Base-by-base conservation (phyloP, 1,284 basidiomycete genomes). In the Moesziomyces sp. region DNA sequence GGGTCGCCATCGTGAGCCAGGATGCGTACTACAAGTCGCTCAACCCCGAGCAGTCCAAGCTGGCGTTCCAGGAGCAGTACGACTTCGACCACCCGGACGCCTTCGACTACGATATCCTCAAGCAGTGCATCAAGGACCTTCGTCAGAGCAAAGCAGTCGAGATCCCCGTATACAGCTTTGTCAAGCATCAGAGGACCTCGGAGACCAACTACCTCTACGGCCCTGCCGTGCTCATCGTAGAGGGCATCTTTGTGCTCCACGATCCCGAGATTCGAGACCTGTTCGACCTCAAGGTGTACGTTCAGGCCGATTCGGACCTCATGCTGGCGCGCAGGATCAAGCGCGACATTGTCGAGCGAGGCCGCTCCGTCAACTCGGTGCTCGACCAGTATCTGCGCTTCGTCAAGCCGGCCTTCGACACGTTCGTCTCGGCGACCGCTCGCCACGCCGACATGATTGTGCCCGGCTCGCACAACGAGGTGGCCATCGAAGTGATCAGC, bases 71-170 rank as follows among this genome's bases (percentile, higher is more conserved):
- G n/a, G 94, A 91, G 78, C 87, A 91, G 65, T 89, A 92, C 73
- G 94, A 98, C 83, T 92, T 98, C 84, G 96, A 98, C 82, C 93
- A 94, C 79, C 96, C 96, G 5, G 89, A 93, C 84, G 91, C 95
- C 1, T 92, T 98, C 58, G 96, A 98, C 84, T 92, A 93, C 88
- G 89, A 90, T 3, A 86, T 93, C 78, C 94, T 98, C 79, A 90
- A 62, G 28, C 73, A 96, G 90, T 96, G 93, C 83, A 85, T 97
- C 47, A 85, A 88, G 28, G 73, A 80, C 19, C 85, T 98, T 65
- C 97, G 95, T 84, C 87, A 89, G 7, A 92, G 93, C 79, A 89
- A 83, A 48, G 85, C 86, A 0, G 87, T 86, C 11, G 77, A 82
- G 43, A 93, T 97, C 58, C 95, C 96, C 0, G 89, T 96, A 10